phyloP scores from a whole-genome alignment of 352 stramenopile genomes.

The Ophiocytium majus region DNA sequence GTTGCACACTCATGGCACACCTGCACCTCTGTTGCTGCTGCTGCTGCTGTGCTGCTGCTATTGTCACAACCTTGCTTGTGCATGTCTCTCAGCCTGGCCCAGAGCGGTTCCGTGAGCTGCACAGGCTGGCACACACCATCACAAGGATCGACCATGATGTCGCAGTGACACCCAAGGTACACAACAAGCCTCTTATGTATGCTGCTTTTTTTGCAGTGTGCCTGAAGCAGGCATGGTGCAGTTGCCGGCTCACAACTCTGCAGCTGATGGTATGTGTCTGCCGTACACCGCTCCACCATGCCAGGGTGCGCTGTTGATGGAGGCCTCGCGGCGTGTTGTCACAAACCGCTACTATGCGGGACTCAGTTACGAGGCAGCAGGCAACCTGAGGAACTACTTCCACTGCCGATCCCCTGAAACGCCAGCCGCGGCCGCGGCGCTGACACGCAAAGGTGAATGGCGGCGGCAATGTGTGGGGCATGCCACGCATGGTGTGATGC shows the following conservation, averaged over 20 bases:
- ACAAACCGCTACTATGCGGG: constrained; percentile 57
- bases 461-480: not conserved
- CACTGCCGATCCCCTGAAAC: constrained; percentile 59
- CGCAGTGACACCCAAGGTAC: constrained; percentile 56
- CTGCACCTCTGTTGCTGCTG: no score
- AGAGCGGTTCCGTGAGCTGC: constrained; percentile 56
- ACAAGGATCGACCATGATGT: constrained; percentile 56
- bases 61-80: not conserved
- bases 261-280: not conserved
- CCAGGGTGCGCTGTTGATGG: constrained; percentile 42
- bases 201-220: not conserved
- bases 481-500: no score
- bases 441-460: not conserved
- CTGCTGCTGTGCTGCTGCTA: no score
- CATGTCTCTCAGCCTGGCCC: not conserved
- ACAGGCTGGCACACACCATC: constrained; percentile 59
- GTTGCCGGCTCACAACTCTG: not conserved
- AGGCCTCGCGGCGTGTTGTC: constrained; percentile 47
- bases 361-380: constrained; percentile 54
- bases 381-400: constrained; percentile 56
- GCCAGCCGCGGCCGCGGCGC: constrained; percentile 23
- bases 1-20: not conserved
- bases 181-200: not conserved
- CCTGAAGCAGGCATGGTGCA: not conserved
- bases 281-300: not conserved